Conservation (phyloP, 1,139 yeast genomes). For the Pichia sp. region DNA sequence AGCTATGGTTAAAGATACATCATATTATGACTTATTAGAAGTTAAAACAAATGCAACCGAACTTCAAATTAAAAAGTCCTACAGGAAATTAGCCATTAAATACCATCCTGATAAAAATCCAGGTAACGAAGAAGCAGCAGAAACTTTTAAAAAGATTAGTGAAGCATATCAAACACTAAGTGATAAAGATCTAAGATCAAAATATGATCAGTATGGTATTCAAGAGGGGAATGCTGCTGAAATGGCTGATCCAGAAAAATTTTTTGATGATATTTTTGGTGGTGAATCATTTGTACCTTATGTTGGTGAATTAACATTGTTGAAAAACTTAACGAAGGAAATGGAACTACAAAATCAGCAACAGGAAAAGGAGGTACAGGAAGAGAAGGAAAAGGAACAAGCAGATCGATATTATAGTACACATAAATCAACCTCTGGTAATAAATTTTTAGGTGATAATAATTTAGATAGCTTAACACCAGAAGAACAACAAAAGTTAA, state of each 20-base stretch:
- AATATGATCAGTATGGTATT: constrained; percentile 72
- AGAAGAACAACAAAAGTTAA: constrained; percentile 29
- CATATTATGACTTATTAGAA: constrained; percentile 76
- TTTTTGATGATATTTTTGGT: constrained; percentile 61
- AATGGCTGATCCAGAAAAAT: constrained; percentile 28
- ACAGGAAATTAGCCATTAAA: constrained; percentile 79
- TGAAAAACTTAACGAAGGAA: constrained; percentile 72
- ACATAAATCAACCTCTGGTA: not conserved
- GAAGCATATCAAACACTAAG: constrained; percentile 83
- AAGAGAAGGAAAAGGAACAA: constrained; percentile 22
- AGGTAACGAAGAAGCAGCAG: constrained; percentile 73
- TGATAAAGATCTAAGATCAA: constrained; percentile 62
- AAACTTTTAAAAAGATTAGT: constrained; percentile 46
- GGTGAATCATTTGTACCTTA: constrained; percentile 57
- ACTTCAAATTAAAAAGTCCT: constrained; percentile 86
- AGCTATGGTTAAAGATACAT: constrained; percentile 81
- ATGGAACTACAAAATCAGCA: constrained; percentile 52
- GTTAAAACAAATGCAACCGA: constrained; percentile 67
- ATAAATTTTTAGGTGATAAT: constrained; percentile 21
- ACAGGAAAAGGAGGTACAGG: constrained; percentile 31
- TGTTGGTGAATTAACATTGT: constrained; percentile 85
- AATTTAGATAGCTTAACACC: constrained; percentile 22
- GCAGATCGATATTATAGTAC: constrained; percentile 13
- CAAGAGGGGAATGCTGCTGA: constrained; percentile 46
- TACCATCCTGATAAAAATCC: constrained; percentile 98